Percentiles rank a stretch among this genome's conserved stretches.
phyloP scores from a whole-genome alignment of 495 filamentous ascomycete species.

The Neurospora sp. region DNA sequence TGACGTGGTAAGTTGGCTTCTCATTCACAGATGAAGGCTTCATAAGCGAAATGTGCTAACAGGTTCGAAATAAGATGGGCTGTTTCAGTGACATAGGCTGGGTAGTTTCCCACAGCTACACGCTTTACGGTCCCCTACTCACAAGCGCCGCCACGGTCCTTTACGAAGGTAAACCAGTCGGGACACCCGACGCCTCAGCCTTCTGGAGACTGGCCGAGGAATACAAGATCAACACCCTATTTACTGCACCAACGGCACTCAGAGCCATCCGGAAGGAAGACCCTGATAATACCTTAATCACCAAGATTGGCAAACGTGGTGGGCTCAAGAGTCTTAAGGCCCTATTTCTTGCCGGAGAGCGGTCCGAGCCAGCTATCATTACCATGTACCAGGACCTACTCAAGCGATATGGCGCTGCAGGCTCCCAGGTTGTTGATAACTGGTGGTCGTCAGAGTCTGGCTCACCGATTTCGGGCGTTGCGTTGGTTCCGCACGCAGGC shows the following conservation, averaged over 20 bases:
- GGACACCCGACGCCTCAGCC: slow-evolving; percentile 74
- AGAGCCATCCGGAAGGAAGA: slow-evolving; percentile 82
- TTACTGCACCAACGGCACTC: slow-evolving; percentile 78
- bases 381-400: slow-evolving; percentile 66
- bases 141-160: slow-evolving; percentile 77
- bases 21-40: neutral
- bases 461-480: slow-evolving; percentile 76
- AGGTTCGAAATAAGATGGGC: slow-evolving; percentile 9
- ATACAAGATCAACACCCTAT: slow-evolving; percentile 72
- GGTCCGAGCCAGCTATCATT: slow-evolving; percentile 81
- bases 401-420: slow-evolving; percentile 46
- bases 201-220: slow-evolving; percentile 84
- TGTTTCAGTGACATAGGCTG: slow-evolving; percentile 64
- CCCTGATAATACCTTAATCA: slow-evolving; percentile 56
- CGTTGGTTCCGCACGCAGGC: slow-evolving; percentile 47
- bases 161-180: slow-evolving; percentile 87
- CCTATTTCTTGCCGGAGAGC: slow-evolving; percentile 80
- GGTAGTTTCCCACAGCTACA: slow-evolving; percentile 79
- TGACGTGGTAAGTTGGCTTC: slow-evolving; percentile 45
- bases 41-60: neutral
- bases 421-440: slow-evolving; percentile 73
- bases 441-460: slow-evolving; percentile 96
- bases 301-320: slow-evolving; percentile 47
- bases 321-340: slow-evolving; percentile 59
- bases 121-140: slow-evolving; percentile 67